Percentiles rank a stretch among this genome's conserved stretches.
phyloP scores from a whole-genome alignment of 257 asterid genomes.

The Cruciata laevipes region DNA sequence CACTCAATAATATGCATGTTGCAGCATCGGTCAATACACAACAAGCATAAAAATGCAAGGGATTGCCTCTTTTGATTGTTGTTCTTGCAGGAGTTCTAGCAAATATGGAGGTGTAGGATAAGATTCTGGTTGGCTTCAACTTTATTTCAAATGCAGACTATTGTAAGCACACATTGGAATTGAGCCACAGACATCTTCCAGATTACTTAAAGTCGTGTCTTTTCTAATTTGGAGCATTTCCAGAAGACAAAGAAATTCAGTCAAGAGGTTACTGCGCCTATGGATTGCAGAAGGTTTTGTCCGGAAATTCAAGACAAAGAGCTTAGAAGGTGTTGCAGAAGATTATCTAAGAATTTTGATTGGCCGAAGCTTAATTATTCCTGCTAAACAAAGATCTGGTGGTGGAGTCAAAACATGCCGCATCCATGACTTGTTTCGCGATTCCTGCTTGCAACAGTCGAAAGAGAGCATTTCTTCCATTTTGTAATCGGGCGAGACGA shows the following conservation, averaged over 20 bases:
- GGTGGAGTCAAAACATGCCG: too few species aligned
- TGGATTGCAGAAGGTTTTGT: background rate
- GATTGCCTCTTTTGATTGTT: background rate
- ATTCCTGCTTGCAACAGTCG: background rate
- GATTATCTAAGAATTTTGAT: background rate
- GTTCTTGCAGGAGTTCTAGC: background rate
- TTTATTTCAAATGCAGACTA: background rate
- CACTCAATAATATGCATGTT: too few species aligned
- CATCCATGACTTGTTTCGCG: background rate
- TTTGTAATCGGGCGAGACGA: background rate
- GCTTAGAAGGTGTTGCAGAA: background rate
- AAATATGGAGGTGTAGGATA: background rate
- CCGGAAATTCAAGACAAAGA: background rate
- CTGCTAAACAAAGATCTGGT: background rate
- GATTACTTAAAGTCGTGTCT: background rate
- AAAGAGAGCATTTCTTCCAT: background rate
- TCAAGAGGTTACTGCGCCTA: background rate
- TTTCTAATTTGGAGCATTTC: background rate
- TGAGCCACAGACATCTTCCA: slow-evolving; percentile 12
- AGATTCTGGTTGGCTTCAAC: background rate
- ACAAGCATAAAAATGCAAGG: background rate
- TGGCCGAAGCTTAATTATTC: background rate
- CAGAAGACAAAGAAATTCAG: background rate
- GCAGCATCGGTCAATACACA: too few species aligned
- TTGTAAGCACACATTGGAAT: too few species aligned